A percentile compares a stretch with the other conserved stretches of the same genome.
These are phyloP conservation scores for Psilocybe cubensis DNA, from an alignment of 768 basidiomycete genomes.

Conservation along the genomic window DNA sequence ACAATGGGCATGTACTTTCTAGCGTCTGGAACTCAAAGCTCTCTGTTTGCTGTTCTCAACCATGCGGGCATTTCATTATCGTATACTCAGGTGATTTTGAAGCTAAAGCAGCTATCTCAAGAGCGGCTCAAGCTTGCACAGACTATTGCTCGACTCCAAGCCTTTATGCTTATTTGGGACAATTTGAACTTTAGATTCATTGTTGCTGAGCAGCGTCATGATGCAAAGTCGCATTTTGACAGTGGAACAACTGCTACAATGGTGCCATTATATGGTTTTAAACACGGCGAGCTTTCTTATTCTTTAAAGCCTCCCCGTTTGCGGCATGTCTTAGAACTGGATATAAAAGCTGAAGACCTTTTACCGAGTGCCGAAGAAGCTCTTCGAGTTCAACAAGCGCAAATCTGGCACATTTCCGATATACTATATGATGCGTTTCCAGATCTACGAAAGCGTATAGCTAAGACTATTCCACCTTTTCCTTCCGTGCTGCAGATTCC, in stretches of 20 bases:
- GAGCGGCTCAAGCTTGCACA: constrained; percentile 14
- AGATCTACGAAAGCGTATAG: constrained; percentile 3
- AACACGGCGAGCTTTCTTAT: neutral
- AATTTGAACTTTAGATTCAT: constrained; percentile 3
- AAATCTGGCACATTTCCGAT: constrained; percentile 21
- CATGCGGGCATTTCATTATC: constrained; percentile 29
- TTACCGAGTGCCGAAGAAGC: constrained; percentile 8
- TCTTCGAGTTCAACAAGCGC: constrained; percentile 2
- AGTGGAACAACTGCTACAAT: neutral
- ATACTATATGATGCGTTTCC: constrained; percentile 17
- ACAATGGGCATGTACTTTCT: constrained; percentile 27
- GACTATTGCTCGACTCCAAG: constrained; percentile 2
- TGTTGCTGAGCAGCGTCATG: neutral
- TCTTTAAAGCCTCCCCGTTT: constrained; percentile 1
- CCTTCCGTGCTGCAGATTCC: constrained; percentile 15
- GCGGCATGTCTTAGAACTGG: neutral
- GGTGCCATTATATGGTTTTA: neutral
- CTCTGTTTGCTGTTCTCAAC: constrained; percentile 27
- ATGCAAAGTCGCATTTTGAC: neutral
- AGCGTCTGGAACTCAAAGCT: constrained; percentile 24
- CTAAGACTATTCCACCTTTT: neutral
- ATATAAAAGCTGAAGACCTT: constrained; percentile 9
- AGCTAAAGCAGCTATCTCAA: constrained; percentile 22
- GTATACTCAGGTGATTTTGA: constrained; percentile 22
- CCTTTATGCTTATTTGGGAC: constrained; percentile 30